These are phyloP conservation scores for Prototheca wickerhamii DNA, from an alignment of 163 green algal genomes.

Conservation along the genomic window DNA sequence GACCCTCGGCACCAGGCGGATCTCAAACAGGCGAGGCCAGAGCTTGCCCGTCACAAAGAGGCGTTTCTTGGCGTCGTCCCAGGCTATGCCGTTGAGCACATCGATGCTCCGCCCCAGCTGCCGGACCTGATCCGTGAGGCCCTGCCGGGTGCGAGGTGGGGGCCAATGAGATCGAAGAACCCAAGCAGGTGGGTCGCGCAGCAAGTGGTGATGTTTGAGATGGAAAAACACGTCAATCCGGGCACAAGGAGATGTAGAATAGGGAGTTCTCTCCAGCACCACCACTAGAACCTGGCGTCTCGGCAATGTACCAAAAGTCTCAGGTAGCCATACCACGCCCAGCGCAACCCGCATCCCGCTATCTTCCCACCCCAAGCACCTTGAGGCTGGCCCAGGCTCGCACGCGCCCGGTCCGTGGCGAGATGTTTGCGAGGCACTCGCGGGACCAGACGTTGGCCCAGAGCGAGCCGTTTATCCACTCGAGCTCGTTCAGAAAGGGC, in stretches of 20 bases:
- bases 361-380: constrained; percentile 14
- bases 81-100: constrained; percentile 87
- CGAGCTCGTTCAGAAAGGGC: constrained; percentile 68
- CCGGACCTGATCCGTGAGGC: constrained; percentile 12
- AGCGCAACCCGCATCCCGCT: background rate
- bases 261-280: background rate
- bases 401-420: constrained; percentile 47
- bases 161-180: background rate
- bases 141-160: too few relatives aligned
- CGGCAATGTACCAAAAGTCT: background rate
- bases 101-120: constrained; percentile 39
- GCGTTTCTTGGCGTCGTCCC: constrained; percentile 41
- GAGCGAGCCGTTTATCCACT: constrained; percentile 66
- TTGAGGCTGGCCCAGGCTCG: constrained; percentile 60
- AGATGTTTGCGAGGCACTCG: constrained; percentile 76
- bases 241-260: background rate
- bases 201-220: too few relatives aligned
- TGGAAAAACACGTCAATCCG: too few relatives aligned
- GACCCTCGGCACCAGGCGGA: constrained; percentile 37
- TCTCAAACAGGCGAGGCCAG: constrained; percentile 75
- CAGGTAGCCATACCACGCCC: background rate
- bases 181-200: background rate
- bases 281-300: background rate
- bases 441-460: constrained; percentile 81
- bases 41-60: constrained; percentile 86